phyloP scores from a whole-genome alignment of 805 yeast species.

The Candida wancherniae region DNA sequence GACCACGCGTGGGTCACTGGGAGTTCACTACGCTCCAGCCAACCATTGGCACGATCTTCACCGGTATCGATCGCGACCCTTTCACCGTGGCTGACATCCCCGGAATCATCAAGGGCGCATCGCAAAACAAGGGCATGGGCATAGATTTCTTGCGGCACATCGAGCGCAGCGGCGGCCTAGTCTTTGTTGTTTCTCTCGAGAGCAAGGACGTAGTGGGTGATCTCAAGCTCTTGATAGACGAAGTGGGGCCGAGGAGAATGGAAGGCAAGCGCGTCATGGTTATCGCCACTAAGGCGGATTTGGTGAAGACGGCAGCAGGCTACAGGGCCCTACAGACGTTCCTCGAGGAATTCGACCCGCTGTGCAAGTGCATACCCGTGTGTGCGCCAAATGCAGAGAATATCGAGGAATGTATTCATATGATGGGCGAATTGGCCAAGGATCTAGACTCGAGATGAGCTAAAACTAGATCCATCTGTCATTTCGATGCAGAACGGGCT shows the following conservation, averaged over 20 bases:
- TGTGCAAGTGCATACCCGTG: conserved; percentile 77
- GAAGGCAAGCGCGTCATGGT: conserved; percentile 60
- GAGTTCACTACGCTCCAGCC: conserved; percentile 93
- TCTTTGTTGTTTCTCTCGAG: conserved; percentile 79
- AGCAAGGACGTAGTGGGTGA: conserved; percentile 62
- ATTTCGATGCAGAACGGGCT: not conserved
- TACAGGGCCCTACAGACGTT: conserved; percentile 43
- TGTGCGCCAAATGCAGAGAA: conserved; percentile 76
- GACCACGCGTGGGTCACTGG: conserved; percentile 94
- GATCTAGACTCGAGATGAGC: no score
- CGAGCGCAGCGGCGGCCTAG: conserved; percentile 86
- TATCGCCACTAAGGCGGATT: conserved; percentile 93
- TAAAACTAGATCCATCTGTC: no score
- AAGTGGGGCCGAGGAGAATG: conserved; percentile 64
- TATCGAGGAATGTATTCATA: conserved; percentile 58
- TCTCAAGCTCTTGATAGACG: conserved; percentile 56
- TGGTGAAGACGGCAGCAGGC: conserved; percentile 48
- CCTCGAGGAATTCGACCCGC: conserved; percentile 27
- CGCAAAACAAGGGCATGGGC: conserved; percentile 85
- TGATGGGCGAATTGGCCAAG: conserved; percentile 58
- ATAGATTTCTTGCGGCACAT: conserved; percentile 87
- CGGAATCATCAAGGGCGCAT: conserved; percentile 88
- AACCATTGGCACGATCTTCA: conserved; percentile 78
- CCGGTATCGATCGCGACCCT: conserved; percentile 57
- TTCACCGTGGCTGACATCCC: conserved; percentile 98